phyloP scores from a whole-genome alignment of 2,329 filamentous ascomycete genomes.

The Decorospora gaudefroyi region DNA sequence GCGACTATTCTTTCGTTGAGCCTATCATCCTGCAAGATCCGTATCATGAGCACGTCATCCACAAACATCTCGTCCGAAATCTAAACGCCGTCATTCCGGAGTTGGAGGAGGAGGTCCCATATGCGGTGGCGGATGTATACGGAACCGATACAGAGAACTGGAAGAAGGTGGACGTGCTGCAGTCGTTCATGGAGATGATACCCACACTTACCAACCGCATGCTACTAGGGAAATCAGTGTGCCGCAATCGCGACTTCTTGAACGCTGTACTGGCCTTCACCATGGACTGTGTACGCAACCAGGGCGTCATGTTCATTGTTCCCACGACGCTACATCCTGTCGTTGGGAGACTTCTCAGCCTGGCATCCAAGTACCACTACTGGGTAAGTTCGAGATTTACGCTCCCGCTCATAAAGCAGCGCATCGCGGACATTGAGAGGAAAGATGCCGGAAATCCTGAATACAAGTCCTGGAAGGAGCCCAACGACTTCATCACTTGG shows the following conservation, averaged over 20 bases:
- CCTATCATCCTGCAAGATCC: conserved; percentile 44
- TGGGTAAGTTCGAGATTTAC: conserved; percentile 50
- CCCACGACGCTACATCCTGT: conserved; percentile 57
- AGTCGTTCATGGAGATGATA: conserved; percentile 48
- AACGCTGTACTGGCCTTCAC: conserved; percentile 57
- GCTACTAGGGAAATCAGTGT: conserved; percentile 53
- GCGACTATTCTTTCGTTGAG: conserved; percentile 48
- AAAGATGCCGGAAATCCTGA: conserved; percentile 50
- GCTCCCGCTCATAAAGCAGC: conserved; percentile 56
- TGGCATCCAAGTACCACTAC: conserved; percentile 57
- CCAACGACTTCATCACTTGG: conserved; percentile 64
- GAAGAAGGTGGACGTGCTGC: conserved; percentile 44
- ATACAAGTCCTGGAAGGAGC: conserved; percentile 51
- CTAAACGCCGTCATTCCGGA: conserved; percentile 47
- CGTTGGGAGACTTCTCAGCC: conserved; percentile 52
- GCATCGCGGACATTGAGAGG: conserved; percentile 54
- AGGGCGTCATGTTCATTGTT: conserved; percentile 51
- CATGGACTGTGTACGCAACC: conserved; percentile 50
- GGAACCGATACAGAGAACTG: conserved; percentile 48
- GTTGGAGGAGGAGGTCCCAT: conserved; percentile 47
- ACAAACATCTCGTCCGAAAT: conserved; percentile 49
- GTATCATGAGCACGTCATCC: conserved; percentile 51
- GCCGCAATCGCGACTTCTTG: conserved; percentile 55
- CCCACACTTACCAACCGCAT: conserved; percentile 52
- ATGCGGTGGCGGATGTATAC: conserved; percentile 41